phyloP scores from a whole-genome alignment of 768 basidiomycete species.

The Boletus rufocinnamomeus region DNA sequence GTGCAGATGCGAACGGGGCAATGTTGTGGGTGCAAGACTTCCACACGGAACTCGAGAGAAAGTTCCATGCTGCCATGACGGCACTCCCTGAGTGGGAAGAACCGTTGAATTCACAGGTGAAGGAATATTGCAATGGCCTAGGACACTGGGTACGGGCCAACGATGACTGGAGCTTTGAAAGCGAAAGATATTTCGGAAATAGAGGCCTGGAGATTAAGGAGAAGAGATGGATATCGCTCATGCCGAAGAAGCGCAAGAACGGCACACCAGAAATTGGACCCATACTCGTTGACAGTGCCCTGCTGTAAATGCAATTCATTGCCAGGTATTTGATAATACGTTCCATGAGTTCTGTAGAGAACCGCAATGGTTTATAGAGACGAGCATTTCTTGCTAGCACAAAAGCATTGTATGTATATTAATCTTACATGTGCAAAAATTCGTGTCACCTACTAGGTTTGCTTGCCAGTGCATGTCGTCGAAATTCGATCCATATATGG shows the following conservation, averaged over 20 bases:
- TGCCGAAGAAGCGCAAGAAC: slow-evolving; percentile 1
- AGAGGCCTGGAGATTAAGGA: slow-evolving; percentile 11
- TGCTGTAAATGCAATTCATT: background rate
- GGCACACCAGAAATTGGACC: slow-evolving; percentile 1
- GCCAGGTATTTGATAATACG: background rate
- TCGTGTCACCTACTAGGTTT: too few relatives aligned
- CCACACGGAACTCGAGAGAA: background rate
- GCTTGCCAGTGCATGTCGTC: too few relatives aligned
- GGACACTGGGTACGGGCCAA: slow-evolving; percentile 46
- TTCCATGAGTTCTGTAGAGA: background rate
- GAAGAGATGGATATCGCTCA: slow-evolving; percentile 9
- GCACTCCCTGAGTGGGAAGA: slow-evolving; percentile 42
- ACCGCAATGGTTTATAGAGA: background rate
- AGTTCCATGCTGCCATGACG: slow-evolving; percentile 20
- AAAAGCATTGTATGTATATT: too few relatives aligned
- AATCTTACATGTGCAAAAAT: too few relatives aligned
- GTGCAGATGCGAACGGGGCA: slow-evolving; percentile 18
- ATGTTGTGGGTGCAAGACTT: slow-evolving; percentile 19
- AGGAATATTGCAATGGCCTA: slow-evolving; percentile 46
- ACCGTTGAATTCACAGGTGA: slow-evolving; percentile 43
- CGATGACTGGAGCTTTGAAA: slow-evolving; percentile 11
- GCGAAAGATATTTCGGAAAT: slow-evolving; percentile 9
- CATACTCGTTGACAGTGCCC: slow-evolving; percentile 2
- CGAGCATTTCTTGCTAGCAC: too few relatives aligned
- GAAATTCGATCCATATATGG: too few relatives aligned